phyloP scores from a whole-genome alignment of 176 grass and related monocot species.

The Areca catechu region DNA sequence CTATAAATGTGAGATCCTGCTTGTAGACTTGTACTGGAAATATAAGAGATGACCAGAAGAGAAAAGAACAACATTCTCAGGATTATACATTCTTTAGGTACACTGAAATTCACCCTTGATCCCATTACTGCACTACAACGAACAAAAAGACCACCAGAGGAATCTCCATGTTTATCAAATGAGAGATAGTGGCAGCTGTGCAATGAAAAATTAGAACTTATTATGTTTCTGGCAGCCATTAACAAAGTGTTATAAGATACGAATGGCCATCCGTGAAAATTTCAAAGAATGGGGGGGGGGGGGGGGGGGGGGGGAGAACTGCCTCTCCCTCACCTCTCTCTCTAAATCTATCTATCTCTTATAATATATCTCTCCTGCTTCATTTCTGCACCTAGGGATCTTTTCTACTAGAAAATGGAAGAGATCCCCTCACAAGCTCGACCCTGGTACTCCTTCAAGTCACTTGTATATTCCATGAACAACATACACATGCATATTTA shows the following conservation, averaged over 20 bases:
- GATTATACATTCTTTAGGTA: too few species aligned
- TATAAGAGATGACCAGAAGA: too few species aligned
- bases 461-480: too few species aligned
- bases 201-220: not conserved
- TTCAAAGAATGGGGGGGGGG: conserved; percentile 5
- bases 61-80: too few species aligned
- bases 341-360: not conserved
- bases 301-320: not conserved
- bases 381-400: not conserved
- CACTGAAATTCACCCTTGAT: too few species aligned
- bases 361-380: too few species aligned
- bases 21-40: too few species aligned
- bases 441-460: not conserved
- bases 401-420: not conserved
- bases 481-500: not conserved
- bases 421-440: not conserved
- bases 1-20: too few species aligned
- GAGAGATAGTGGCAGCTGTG: too few species aligned
- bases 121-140: too few species aligned
- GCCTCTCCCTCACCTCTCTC: not conserved
- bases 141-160: too few species aligned
- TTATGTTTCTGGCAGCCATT: not conserved
- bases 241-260: not conserved
- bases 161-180: too few species aligned
- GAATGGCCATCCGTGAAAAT: not conserved